Base-by-base conservation (phyloP, 352 stramenopile species). In the Labyrinthula sp. region DNA sequence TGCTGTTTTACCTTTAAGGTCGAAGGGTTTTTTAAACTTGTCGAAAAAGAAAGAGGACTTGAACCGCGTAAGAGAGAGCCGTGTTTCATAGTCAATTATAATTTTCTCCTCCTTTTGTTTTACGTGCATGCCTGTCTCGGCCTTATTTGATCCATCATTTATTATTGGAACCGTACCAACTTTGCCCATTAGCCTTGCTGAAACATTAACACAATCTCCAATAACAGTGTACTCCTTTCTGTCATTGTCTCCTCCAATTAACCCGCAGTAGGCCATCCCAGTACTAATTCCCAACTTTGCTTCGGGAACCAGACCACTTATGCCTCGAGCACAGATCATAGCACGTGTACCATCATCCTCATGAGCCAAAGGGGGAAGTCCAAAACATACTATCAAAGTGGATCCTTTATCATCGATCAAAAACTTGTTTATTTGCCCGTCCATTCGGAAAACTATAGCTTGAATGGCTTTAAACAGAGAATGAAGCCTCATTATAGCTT, bases 361-460 rank as follows among this genome's bases (percentile, higher is more conserved):
- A 57, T 91, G 76, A 1, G 73, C 79, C 14, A 85, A 72, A 0
- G 79, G 79, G 5, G 79, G 75, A 30, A 91, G 46, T 14, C 78
- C 79, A 45, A 86, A 91, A 2, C 77, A 74, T 12, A 75, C 79
- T 45, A 91, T 84, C 5, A 89, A 71, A 0, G 79, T 91, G 47
- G 71, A 84, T 29, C 79, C 79, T 56, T 92, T 92, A 59, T 92
- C 79, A 40, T 92, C 79, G 17, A 91, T 77, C 17, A 92, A 63
- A 39, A 91, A 92, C 60, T 92, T 92, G 65, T 92, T 92, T 50
- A 92, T 82, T 9, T 71, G 83, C 47, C 80, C 80, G 71, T 92
- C 80, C n/a, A n/a, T n/a, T n/a, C n/a, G n/a, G n/a, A n/a, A n/a
- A n/a, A n/a, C n/a, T n/a, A n/a, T n/a, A n/a, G n/a, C n/a, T n/a